Conservation (phyloP, 352 stramenopile species). For the Blastocystis sp. region DNA sequence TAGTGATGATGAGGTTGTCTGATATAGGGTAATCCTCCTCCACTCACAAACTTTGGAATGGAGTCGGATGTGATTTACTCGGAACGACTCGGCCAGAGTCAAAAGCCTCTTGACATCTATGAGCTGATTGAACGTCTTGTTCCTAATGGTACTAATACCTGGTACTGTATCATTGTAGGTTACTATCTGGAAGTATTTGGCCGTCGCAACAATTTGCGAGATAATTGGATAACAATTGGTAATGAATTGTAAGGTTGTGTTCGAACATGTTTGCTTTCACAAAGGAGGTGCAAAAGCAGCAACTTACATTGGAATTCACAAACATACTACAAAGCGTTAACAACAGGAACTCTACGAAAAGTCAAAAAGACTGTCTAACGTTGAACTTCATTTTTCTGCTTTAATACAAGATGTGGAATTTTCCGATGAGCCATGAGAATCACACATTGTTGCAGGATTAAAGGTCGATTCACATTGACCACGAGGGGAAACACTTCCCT, state of each 20-base stretch:
- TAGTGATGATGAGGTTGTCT: not conserved
- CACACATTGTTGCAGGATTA: not conserved
- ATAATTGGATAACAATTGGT: constrained; percentile 69
- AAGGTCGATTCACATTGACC: not conserved
- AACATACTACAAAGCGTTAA: not conserved
- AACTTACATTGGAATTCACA: not conserved
- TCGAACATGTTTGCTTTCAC: not conserved
- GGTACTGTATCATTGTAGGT: not conserved
- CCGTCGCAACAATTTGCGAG: constrained; percentile 70
- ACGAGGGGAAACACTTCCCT: not conserved
- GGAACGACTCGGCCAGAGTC: constrained; percentile 70
- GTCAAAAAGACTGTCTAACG: no score
- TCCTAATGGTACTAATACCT: constrained; percentile 46
- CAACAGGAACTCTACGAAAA: no score
- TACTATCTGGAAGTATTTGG: constrained; percentile 72
- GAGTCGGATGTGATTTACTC: constrained; percentile 71
- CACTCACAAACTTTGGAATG: constrained; percentile 68
- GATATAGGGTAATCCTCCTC: constrained; percentile 69
- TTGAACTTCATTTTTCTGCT: not conserved
- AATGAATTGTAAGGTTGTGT: constrained; percentile 64
- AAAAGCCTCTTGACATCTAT: constrained; percentile 72
- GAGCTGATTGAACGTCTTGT: constrained; percentile 71
- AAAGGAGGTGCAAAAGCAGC: not conserved
- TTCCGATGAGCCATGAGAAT: no score
- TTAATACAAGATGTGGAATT: not conserved